Conservation (phyloP, 1,284 basidiomycete genomes). For the Mycena sp. region DNA sequence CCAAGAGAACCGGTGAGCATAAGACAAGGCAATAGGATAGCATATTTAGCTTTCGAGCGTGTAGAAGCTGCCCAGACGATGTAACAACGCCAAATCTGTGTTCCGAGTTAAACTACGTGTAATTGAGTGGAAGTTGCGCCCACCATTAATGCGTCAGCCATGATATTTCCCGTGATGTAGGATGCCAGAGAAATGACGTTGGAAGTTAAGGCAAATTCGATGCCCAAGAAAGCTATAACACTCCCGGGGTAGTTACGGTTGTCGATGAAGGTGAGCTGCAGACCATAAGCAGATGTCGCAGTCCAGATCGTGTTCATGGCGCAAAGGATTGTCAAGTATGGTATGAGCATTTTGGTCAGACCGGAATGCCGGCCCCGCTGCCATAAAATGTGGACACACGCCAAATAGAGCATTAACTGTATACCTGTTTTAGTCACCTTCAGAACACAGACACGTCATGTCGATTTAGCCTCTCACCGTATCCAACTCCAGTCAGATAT, state of each 20-base stretch:
- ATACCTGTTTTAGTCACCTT: too few species aligned
- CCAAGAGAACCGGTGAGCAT: constrained; percentile 50
- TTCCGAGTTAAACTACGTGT: not conserved
- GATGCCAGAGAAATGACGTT: constrained; percentile 10
- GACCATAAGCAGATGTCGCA: constrained; percentile 5
- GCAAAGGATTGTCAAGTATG: not conserved
- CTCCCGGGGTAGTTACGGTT: constrained; percentile 51
- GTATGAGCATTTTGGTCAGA: not conserved
- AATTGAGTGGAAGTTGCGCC: not conserved
- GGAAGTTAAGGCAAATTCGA: not conserved
- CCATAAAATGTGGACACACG: not conserved
- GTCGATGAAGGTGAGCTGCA: constrained; percentile 52
- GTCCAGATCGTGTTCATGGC: not conserved
- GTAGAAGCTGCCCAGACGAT: constrained; percentile 51
- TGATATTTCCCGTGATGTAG: not conserved
- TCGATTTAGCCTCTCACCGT: not conserved
- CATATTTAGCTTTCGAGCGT: constrained; percentile 34
- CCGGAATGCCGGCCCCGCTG: too few species aligned
- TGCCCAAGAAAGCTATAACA: constrained; percentile 4
- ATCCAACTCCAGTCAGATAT: not conserved
- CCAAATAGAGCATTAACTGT: not conserved
- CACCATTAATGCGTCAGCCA: not conserved
- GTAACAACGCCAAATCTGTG: constrained; percentile 55
- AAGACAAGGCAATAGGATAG: constrained; percentile 42
- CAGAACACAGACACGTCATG: too few species aligned